These are phyloP conservation scores for Emergomyces pasteurianus DNA, from an alignment of 2,329 filamentous ascomycete species.

Conservation along the genomic window DNA sequence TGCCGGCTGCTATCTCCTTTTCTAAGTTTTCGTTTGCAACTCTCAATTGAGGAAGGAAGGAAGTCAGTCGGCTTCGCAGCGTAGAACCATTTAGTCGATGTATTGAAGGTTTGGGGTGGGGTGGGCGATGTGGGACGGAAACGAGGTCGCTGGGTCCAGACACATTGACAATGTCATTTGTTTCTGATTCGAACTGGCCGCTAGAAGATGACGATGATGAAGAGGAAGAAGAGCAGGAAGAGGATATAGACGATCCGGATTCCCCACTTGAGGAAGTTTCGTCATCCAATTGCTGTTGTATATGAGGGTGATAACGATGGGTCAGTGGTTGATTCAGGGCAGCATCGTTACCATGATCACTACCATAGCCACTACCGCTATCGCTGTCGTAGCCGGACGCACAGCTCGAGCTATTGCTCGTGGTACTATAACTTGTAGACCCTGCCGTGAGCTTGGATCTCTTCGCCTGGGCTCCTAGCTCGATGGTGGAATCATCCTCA, in stretches of 20 bases:
- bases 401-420: neutral
- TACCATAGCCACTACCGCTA: neutral
- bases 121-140: slow-evolving; percentile 19
- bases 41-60: slow-evolving; percentile 33
- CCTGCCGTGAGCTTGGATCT: neutral
- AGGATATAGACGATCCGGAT: slow-evolving; percentile 5
- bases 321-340: neutral
- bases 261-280: slow-evolving; percentile 9
- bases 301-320: neutral
- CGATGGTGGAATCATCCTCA: neutral
- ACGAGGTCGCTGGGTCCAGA: slow-evolving; percentile 4
- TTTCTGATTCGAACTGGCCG: slow-evolving; percentile 15
- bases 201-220: slow-evolving; percentile 15
- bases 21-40: slow-evolving; percentile 32
- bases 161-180: neutral
- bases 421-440: neutral
- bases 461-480: neutral
- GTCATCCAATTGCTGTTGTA: neutral
- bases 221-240: slow-evolving; percentile 10
- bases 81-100: slow-evolving; percentile 17
- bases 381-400: neutral
- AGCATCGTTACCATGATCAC: neutral
- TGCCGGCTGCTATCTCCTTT: slow-evolving; percentile 25
- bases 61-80: slow-evolving; percentile 26
- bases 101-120: slow-evolving; percentile 25